Percentiles rank a stretch among this genome's conserved stretches.
phyloP scores from a whole-genome alignment of 441 rosid species.

The Bocquillonia castaneifolia region DNA sequence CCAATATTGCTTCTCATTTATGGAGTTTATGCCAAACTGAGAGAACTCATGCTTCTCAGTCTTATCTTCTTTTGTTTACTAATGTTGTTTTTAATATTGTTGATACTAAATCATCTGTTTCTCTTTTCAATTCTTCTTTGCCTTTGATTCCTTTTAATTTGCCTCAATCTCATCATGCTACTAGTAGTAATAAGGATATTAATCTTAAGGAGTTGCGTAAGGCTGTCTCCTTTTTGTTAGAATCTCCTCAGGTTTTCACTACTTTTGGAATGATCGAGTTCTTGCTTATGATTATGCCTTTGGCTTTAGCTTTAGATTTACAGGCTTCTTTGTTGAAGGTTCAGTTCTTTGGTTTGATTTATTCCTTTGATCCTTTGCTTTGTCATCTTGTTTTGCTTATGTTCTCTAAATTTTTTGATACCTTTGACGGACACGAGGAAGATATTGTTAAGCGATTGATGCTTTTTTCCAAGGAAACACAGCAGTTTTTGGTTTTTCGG shows the following conservation, averaged over 20 bases:
- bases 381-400: constrained; percentile 66
- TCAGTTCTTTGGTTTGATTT: constrained; percentile 80
- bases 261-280: constrained; percentile 82
- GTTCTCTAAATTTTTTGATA: constrained; percentile 54
- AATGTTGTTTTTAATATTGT: constrained; percentile 54
- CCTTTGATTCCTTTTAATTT: constrained; percentile 80
- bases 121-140: constrained; percentile 59
- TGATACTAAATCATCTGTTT: constrained; percentile 44
- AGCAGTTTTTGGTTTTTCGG: constrained; percentile 60
- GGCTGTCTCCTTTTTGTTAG: constrained; percentile 79
- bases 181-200: constrained; percentile 40
- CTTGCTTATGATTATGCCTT: constrained; percentile 69
- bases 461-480: constrained; percentile 65
- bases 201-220: constrained; percentile 82
- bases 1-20: constrained; percentile 64
- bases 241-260: constrained; percentile 68
- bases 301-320: constrained; percentile 67
- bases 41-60: constrained; percentile 81
- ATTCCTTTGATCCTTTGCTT: constrained; percentile 70
- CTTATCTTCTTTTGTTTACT: constrained; percentile 65
- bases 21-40: constrained; percentile 91
- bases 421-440: constrained; percentile 68
- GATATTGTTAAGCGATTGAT: constrained; percentile 65
- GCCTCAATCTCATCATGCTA: constrained; percentile 39
- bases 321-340: constrained; percentile 90